These are phyloP conservation scores for Gossypium longicalyx DNA, from an alignment of 345 rosid genomes.

Conservation along the genomic window DNA sequence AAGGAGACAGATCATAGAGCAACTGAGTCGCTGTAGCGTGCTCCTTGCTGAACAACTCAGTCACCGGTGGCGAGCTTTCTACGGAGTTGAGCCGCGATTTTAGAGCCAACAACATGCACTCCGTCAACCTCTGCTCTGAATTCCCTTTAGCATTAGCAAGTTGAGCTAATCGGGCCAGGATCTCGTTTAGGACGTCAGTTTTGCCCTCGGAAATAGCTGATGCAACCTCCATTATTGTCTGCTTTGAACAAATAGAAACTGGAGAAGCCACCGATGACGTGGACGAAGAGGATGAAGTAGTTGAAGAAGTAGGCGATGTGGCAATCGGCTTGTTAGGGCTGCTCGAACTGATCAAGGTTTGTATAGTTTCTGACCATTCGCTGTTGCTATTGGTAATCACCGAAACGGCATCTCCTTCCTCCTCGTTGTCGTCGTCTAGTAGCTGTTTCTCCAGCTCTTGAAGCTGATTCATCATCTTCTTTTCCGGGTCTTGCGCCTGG, in stretches of 20 bases:
- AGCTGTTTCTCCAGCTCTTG: constrained; percentile 6
- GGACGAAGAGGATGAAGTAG: not conserved
- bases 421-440: not conserved
- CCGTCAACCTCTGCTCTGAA: constrained; percentile 2
- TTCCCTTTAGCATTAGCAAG: not conserved
- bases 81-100: not conserved
- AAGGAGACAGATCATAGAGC: not conserved
- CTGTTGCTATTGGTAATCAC: not conserved
- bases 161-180: not conserved
- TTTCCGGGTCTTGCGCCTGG: not conserved
- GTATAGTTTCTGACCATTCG: constrained; percentile 2
- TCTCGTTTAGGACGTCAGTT: not conserved
- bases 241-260: not conserved
- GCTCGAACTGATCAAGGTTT: not conserved
- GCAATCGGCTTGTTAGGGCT: not conserved
- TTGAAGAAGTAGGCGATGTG: not conserved
- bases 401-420: not conserved
- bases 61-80: not conserved
- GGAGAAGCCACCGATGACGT: not conserved
- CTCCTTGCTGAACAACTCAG: not conserved
- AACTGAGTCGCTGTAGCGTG: not conserved
- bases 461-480: constrained; percentile 6
- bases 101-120: not conserved
- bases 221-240: not conserved
- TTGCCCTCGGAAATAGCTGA: not conserved